A percentile compares a stretch with the other conserved stretches of the same genome.
phyloP scores from a whole-genome alignment of 176 grass and related monocot species.

The Carex pumila region DNA sequence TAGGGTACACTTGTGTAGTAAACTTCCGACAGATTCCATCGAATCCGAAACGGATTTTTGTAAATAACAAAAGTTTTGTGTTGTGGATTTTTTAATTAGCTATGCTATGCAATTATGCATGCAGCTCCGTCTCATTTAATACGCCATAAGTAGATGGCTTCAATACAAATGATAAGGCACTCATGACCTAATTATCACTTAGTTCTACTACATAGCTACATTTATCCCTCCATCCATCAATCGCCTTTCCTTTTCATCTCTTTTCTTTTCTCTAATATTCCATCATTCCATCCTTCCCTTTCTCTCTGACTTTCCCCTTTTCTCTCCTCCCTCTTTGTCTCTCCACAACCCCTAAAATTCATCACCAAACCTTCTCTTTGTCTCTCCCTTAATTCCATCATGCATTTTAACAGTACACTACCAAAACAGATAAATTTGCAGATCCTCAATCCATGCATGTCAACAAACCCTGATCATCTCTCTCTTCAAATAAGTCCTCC shows the following conservation, averaged over 20 bases:
- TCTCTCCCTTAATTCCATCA: constrained; percentile 16
- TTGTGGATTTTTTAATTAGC: no score
- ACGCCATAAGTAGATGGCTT: not conserved
- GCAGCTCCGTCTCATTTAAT: not conserved
- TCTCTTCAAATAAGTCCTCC: constrained; percentile 75
- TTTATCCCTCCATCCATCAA: constrained; percentile 47
- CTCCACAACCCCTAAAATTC: not conserved
- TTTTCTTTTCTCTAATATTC: constrained; percentile 25
- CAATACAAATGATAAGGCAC: constrained; percentile 84
- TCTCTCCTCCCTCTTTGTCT: constrained; percentile 33
- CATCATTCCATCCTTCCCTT: constrained; percentile 15
- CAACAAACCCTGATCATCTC: constrained; percentile 65
- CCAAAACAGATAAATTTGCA: not conserved
- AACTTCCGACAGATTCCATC: not conserved
- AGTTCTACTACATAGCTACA: constrained; percentile 31
- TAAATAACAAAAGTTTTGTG: not conserved
- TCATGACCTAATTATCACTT: constrained; percentile 82
- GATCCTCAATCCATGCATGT: constrained; percentile 20
- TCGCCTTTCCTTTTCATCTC: constrained; percentile 21
- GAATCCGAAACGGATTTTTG: not conserved
- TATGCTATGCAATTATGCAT: not conserved
- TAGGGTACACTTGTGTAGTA: not conserved
- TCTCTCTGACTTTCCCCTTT: constrained; percentile 51
- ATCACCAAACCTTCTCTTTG: constrained; percentile 15
- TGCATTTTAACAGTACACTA: constrained; percentile 2